Evolutionary conservation across 78 protist species (phyloP).

Genomic region (Dictyostelium brefeldianum): DNA sequence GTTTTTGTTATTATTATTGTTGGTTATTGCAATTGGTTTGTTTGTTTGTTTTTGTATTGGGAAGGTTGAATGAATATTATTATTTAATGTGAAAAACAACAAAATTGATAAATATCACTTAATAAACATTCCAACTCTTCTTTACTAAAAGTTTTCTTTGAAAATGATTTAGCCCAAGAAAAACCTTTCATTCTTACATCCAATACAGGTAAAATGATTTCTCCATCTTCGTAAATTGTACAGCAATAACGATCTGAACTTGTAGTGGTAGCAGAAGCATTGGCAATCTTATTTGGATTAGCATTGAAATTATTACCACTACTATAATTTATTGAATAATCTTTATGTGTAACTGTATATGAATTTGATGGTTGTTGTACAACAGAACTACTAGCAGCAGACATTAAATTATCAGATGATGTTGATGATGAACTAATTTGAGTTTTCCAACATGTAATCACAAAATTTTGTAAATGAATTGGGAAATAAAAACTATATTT

Average conservation of each 20-base stretch:
- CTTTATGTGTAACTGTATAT: neutral
- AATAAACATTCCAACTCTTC: slow-evolving; percentile 59
- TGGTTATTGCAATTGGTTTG: no score
- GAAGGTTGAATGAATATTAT: no score
- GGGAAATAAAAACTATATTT: slow-evolving; percentile 56
- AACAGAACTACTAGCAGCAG: no score
- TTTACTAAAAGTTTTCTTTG: slow-evolving; percentile 53
- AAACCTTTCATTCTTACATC: slow-evolving; percentile 58
- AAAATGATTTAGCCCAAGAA: slow-evolving; percentile 64
- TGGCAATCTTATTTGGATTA: neutral
- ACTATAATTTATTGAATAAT: neutral
- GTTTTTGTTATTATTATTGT: no score
- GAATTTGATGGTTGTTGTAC: neutral
- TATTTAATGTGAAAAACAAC: slow-evolving; percentile 16
- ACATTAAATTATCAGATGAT: neutral
- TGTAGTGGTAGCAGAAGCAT: neutral
- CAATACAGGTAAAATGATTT: slow-evolving; percentile 20
- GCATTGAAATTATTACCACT: neutral
- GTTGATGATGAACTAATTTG: slow-evolving; percentile 6
- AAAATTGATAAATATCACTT: slow-evolving; percentile 39
- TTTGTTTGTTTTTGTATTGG: no score
- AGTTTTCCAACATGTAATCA: slow-evolving; percentile 69
- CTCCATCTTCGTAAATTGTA: slow-evolving; percentile 67
- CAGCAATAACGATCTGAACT: slow-evolving; percentile 63
- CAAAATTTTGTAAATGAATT: slow-evolving; percentile 49